phyloP scores from a whole-genome alignment of 2,329 filamentous ascomycete genomes.

The Teratosphaeria viscida region DNA sequence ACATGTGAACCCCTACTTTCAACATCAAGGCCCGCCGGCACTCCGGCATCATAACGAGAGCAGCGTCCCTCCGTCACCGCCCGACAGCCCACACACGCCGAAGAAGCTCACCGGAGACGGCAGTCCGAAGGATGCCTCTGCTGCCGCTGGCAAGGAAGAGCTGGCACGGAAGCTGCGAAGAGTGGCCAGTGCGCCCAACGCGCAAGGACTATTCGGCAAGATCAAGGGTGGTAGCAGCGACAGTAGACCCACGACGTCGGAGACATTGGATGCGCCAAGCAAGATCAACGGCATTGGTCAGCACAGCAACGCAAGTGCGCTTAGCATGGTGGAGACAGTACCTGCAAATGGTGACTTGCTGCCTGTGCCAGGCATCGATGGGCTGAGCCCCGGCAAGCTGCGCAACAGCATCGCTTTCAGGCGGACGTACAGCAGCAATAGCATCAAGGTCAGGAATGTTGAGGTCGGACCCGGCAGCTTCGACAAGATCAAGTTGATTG shows the following conservation, averaged over 20 bases:
- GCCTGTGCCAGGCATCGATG: conserved; percentile 35
- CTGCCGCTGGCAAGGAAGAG: conserved; percentile 80
- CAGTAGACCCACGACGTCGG: conserved; percentile 66
- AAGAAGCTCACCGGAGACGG: conserved; percentile 57
- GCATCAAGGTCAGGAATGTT: conserved; percentile 95
- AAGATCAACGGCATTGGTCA: conserved; percentile 38
- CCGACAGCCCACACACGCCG: conserved; percentile 68
- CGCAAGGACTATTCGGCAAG: conserved; percentile 72
- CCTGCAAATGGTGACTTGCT: conserved; percentile 26
- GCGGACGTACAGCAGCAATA: conserved; percentile 96
- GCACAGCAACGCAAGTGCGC: conserved; percentile 29
- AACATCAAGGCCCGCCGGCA: conserved; percentile 86
- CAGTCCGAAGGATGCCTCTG: conserved; percentile 54
- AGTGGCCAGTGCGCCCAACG: conserved; percentile 93
- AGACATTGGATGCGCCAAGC: conserved; percentile 68
- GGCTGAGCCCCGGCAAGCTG: conserved; percentile 58
- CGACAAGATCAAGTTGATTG: conserved; percentile 99
- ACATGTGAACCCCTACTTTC: conserved; percentile 93
- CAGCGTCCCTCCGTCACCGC: conserved; percentile 84
- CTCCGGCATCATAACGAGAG: conserved; percentile 90
- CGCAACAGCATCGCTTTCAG: conserved; percentile 65
- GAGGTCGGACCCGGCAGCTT: conserved; percentile 93
- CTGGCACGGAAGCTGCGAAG: conserved; percentile 82
- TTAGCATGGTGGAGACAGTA: conserved; percentile 44
- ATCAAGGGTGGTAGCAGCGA: conserved; percentile 36